phyloP scores from a whole-genome alignment of 108 stramenopile genomes.

The Heterococcus sp. region DNA sequence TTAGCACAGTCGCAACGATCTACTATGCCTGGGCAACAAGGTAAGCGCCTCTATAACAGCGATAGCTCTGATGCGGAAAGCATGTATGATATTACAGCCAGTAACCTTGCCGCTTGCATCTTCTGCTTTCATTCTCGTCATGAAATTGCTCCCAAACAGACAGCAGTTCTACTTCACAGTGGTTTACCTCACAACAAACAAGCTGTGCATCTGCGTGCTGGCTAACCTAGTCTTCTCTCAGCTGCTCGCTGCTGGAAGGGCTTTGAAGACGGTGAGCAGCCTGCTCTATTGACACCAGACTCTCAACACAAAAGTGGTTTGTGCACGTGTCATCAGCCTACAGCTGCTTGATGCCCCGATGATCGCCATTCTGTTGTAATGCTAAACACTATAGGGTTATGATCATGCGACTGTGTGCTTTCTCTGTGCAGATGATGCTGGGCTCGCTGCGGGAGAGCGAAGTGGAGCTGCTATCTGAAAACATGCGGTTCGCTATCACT shows the following conservation, averaged over 20 bases:
- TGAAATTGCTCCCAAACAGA: conserved; percentile 4
- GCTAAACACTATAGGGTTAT: too few species aligned
- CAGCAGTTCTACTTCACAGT: conserved; percentile 89
- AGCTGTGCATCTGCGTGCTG: conserved; percentile 75
- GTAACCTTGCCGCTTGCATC: not conserved
- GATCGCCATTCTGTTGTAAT: too few species aligned
- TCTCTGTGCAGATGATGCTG: conserved; percentile 65
- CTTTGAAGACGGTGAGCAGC: conserved; percentile 67
- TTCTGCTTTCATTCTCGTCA: not conserved
- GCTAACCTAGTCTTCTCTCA: conserved; percentile 45
- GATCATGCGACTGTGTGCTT: conserved; percentile 54
- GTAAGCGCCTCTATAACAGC: not conserved
- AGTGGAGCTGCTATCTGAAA: conserved; percentile 83
- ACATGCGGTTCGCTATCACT: conserved; percentile 88
- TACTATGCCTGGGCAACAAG: conserved; percentile 36
- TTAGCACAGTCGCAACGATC: conserved; percentile 8
- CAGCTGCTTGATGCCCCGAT: too few species aligned
- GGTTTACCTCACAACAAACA: conserved; percentile 78
- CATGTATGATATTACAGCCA: not conserved
- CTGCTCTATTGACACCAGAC: too few species aligned
- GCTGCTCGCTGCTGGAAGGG: not conserved
- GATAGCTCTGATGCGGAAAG: not conserved
- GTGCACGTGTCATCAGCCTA: too few species aligned
- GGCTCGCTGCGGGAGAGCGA: conserved; percentile 79
- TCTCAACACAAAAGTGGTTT: not conserved